A percentile compares a stretch with the other conserved stretches of the same genome.
These are phyloP conservation scores for Viola odorata DNA, from an alignment of 345 rosid species.

Conservation along the genomic window DNA sequence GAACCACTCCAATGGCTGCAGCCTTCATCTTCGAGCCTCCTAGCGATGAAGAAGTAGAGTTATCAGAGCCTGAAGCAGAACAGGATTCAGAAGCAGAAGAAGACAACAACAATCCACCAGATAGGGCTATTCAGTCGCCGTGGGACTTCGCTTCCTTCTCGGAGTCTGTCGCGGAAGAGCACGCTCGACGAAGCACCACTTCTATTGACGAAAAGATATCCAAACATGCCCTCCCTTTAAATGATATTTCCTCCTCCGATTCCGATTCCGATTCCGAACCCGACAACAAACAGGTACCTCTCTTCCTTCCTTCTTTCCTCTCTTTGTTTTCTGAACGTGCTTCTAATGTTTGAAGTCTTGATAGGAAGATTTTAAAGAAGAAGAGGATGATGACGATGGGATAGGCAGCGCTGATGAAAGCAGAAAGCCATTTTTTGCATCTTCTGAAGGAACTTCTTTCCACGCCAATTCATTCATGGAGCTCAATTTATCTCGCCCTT, in stretches of 20 bases:
- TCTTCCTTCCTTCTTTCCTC: too few species aligned
- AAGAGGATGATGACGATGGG: conserved; percentile 55
- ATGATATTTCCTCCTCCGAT: conserved; percentile 16
- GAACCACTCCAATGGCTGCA: conserved; percentile 31
- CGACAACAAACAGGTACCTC: conserved; percentile 48
- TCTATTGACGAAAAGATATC: conserved; percentile 81
- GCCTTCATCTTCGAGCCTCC: conserved; percentile 54
- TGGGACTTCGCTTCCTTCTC: conserved; percentile 87
- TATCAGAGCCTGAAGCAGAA: conserved; percentile 18
- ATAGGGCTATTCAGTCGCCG: conserved; percentile 51
- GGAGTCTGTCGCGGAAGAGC: conserved; percentile 84
- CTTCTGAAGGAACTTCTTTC: conserved; percentile 68
- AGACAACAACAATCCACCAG: conserved; percentile 23
- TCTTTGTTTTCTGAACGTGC: too few species aligned
- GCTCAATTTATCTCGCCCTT: conserved; percentile 76
- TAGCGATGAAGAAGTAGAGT: conserved; percentile 61
- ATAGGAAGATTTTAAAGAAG: conserved; percentile 66
- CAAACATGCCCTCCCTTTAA: conserved; percentile 33
- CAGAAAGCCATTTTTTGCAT: conserved; percentile 57
- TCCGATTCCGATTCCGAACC: conserved; percentile 44
- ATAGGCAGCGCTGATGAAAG: conserved; percentile 29
- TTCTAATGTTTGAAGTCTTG: not conserved
- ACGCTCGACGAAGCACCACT: conserved; percentile 85
- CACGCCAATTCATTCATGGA: conserved; percentile 82
- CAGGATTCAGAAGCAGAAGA: conserved; percentile 25